phyloP scores from a whole-genome alignment of 768 basidiomycete genomes.

The Auriscalpium microsporum region DNA sequence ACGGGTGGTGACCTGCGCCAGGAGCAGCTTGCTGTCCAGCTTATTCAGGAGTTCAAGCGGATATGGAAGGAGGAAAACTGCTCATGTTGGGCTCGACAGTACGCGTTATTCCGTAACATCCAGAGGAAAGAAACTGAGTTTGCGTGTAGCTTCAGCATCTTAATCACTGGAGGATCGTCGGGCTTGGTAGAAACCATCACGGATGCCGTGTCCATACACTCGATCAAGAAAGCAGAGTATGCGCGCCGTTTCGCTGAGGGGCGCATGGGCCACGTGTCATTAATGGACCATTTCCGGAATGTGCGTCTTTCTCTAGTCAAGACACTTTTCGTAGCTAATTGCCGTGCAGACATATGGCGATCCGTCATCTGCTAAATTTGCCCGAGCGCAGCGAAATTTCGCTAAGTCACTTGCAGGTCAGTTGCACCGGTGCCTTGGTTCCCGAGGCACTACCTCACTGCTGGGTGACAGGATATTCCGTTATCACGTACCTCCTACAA shows the following conservation, averaged over 20 bases:
- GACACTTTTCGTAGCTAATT: background rate
- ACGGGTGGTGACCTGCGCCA: constrained; percentile 95
- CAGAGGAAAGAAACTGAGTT: too few species aligned
- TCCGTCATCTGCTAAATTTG: constrained; percentile 77
- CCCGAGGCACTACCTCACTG: background rate
- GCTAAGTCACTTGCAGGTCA: constrained; percentile 76
- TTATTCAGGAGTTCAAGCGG: constrained; percentile 84
- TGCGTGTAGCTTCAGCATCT: constrained; percentile 74
- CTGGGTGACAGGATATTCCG: constrained; percentile 64
- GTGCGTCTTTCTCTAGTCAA: constrained; percentile 34
- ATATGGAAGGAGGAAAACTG: constrained; percentile 96
- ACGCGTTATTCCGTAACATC: constrained; percentile 6
- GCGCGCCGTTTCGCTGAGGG: constrained; percentile 78
- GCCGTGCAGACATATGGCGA: constrained; percentile 75
- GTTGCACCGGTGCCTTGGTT: background rate
- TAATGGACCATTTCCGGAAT: constrained; percentile 86
- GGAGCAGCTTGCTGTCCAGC: constrained; percentile 93
- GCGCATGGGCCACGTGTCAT: constrained; percentile 75
- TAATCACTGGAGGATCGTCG: constrained; percentile 89
- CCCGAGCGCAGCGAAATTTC: constrained; percentile 88
- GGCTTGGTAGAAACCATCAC: constrained; percentile 97
- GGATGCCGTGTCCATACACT: constrained; percentile 96
- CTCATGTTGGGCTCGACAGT: constrained; percentile 92
- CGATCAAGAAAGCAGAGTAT: constrained; percentile 98
- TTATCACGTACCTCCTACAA: constrained; percentile 94